A percentile compares a stretch with the other conserved stretches of the same genome.
Conservation (phyloP, 495 filamentous ascomycete species). For the Penicillium nucicola region DNA sequence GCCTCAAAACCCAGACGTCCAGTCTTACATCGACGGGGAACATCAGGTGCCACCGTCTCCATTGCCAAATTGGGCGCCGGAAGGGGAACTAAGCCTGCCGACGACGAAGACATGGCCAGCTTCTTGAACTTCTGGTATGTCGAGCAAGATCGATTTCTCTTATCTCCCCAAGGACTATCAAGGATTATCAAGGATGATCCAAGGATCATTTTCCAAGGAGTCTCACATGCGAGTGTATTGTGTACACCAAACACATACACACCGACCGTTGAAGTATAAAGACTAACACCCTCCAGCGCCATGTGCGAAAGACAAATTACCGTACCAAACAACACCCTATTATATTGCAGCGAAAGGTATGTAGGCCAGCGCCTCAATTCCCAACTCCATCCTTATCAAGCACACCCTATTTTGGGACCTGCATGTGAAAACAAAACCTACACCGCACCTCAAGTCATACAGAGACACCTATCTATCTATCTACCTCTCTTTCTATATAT, state of each 20-base stretch:
- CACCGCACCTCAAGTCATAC: too few species aligned
- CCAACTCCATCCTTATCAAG: slow-evolving; percentile 9
- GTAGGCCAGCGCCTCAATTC: slow-evolving; percentile 3
- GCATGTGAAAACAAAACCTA: not conserved
- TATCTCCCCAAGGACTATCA: too few species aligned
- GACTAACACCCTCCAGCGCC: slow-evolving; percentile 42
- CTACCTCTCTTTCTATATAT: too few species aligned
- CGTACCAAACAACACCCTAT: slow-evolving; percentile 57
- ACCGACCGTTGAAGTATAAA: slow-evolving; percentile 15
- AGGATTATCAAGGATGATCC: slow-evolving; percentile 13
- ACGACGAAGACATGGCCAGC: slow-evolving; percentile 58
- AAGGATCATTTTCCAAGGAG: too few species aligned
- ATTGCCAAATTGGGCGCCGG: slow-evolving; percentile 43
- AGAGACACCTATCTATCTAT: too few species aligned
- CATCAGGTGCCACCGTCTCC: slow-evolving; percentile 29
- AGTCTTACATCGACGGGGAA: slow-evolving; percentile 34
- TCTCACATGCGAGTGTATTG: slow-evolving; percentile 23
- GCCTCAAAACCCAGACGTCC: slow-evolving; percentile 35
- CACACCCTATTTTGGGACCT: slow-evolving; percentile 3
- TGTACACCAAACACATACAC: not conserved
- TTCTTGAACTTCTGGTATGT: slow-evolving; percentile 67
- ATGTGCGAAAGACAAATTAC: slow-evolving; percentile 68
- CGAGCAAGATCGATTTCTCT: not conserved
- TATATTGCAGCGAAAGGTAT: slow-evolving; percentile 57
- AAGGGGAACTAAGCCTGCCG: slow-evolving; percentile 11